Evolutionary conservation across 2,329 filamentous ascomycete genomes (phyloP).

Genomic region (Hypoxylon sp.): DNA sequence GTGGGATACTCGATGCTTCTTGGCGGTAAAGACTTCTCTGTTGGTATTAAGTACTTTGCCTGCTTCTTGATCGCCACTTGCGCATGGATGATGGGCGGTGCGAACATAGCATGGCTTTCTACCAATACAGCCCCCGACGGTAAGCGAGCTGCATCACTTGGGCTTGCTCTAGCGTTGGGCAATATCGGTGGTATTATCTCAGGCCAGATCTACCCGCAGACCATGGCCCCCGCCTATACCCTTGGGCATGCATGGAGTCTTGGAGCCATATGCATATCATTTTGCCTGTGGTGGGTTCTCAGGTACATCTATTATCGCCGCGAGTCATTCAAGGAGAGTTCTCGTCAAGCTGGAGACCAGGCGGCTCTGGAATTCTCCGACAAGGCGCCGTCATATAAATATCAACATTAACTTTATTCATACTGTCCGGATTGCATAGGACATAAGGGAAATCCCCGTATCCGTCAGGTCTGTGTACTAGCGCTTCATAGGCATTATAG

Average conservation of each 20-base stretch:
- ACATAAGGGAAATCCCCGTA: no score
- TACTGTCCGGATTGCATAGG: neutral
- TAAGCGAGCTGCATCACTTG: constrained; percentile 33
- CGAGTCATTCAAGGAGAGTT: constrained; percentile 21
- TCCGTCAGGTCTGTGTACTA: no score
- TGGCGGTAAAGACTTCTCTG: constrained; percentile 23
- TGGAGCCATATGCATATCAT: constrained; percentile 28
- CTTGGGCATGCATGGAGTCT: constrained; percentile 35
- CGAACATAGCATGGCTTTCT: constrained; percentile 35
- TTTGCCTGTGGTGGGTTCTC: constrained; percentile 31
- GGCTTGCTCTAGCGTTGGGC: constrained; percentile 29
- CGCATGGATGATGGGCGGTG: constrained; percentile 34
- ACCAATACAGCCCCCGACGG: constrained; percentile 35
- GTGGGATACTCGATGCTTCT: constrained; percentile 33
- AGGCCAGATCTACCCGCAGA: constrained; percentile 36
- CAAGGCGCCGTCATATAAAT: constrained; percentile 29
- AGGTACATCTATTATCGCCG: constrained; percentile 29
- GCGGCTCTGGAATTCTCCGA: constrained; percentile 27
- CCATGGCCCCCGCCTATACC: constrained; percentile 31
- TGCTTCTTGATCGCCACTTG: constrained; percentile 36
- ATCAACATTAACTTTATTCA: constrained; percentile 20
- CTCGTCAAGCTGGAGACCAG: constrained; percentile 1
- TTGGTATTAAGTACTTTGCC: constrained; percentile 35
- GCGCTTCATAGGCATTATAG: no score
- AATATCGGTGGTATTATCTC: constrained; percentile 36